Evolutionary conservation across 2,329 filamentous ascomycete species (phyloP).

Genomic region (Claviceps sp.): DNA sequence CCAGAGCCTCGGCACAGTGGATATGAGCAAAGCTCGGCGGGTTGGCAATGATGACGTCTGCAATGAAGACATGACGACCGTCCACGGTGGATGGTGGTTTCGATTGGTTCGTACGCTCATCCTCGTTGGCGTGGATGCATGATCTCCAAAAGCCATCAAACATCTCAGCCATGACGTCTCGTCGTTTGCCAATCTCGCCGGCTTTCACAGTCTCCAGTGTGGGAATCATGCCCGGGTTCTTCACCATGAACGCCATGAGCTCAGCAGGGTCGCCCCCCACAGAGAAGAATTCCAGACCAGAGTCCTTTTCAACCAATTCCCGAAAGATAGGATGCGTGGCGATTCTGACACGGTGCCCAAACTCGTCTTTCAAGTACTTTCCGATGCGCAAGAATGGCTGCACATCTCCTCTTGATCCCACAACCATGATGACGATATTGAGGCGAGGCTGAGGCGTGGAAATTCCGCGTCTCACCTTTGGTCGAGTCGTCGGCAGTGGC

Average conservation of each 20-base stretch:
- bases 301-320: slow-evolving; percentile 60
- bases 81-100: slow-evolving; percentile 17
- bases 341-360: slow-evolving; percentile 63
- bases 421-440: slow-evolving; percentile 75
- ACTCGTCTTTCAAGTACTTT: slow-evolving; percentile 54
- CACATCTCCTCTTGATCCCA: slow-evolving; percentile 66
- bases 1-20: slow-evolving; percentile 66
- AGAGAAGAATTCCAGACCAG: slow-evolving; percentile 65
- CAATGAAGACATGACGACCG: slow-evolving; percentile 40
- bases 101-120: slow-evolving; percentile 37
- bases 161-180: slow-evolving; percentile 66
- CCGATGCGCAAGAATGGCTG: slow-evolving; percentile 70
- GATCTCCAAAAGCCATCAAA: slow-evolving; percentile 73
- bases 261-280: slow-evolving; percentile 69
- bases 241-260: slow-evolving; percentile 81
- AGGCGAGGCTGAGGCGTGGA: slow-evolving; percentile 33
- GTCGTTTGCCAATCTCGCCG: slow-evolving; percentile 55
- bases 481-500: background rate
- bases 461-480: slow-evolving; percentile 15
- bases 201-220: slow-evolving; percentile 57
- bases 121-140: slow-evolving; percentile 61
- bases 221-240: slow-evolving; percentile 68
- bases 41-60: slow-evolving; percentile 76
- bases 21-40: slow-evolving; percentile 67
- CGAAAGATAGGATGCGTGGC: slow-evolving; percentile 69